A percentile compares a stretch with the other conserved stretches of the same genome.
These are phyloP conservation scores for Penicillium sp. DNA, from an alignment of 2,329 filamentous ascomycete genomes.

Conservation along the genomic window DNA sequence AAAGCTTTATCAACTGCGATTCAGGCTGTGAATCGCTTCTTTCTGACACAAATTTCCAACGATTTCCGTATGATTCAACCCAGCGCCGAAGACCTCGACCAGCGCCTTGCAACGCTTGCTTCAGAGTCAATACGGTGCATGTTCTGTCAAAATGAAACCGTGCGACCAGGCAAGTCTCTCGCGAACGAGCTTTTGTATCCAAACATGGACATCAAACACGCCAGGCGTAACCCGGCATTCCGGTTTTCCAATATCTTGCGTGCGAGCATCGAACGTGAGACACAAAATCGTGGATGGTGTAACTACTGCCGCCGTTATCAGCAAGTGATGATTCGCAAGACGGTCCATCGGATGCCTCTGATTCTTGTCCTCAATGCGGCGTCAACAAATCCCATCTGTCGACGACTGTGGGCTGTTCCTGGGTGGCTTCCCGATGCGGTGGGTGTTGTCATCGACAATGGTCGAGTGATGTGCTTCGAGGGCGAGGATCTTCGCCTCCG, in stretches of 20 bases:
- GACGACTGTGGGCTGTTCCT: constrained; percentile 73
- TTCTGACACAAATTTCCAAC: constrained; percentile 71
- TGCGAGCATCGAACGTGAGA: constrained; percentile 81
- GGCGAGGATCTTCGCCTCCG: constrained; percentile 80
- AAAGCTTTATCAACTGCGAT: constrained; percentile 73
- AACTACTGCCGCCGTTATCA: constrained; percentile 86
- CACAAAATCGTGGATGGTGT: constrained; percentile 88
- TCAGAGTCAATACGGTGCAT: constrained; percentile 66
- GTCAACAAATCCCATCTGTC: constrained; percentile 63
- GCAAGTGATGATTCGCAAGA: constrained; percentile 75
- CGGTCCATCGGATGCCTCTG: constrained; percentile 71
- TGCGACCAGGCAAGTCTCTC: constrained; percentile 68
- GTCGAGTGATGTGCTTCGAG: constrained; percentile 93
- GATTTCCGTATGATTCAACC: constrained; percentile 67
- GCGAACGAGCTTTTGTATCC: constrained; percentile 86
- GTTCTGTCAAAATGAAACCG: constrained; percentile 80
- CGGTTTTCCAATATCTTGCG: constrained; percentile 89
- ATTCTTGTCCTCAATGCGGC: constrained; percentile 85
- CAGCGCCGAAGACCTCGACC: constrained; percentile 61
- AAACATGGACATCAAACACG: constrained; percentile 48
- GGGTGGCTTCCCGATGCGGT: constrained; percentile 93
- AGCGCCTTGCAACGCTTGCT: constrained; percentile 48
- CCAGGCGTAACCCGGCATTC: constrained; percentile 44
- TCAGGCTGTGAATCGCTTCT: constrained; percentile 77
- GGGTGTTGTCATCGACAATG: constrained; percentile 80